Conservation (phyloP, 1,284 basidiomycete genomes). For the Somion occarium region DNA sequence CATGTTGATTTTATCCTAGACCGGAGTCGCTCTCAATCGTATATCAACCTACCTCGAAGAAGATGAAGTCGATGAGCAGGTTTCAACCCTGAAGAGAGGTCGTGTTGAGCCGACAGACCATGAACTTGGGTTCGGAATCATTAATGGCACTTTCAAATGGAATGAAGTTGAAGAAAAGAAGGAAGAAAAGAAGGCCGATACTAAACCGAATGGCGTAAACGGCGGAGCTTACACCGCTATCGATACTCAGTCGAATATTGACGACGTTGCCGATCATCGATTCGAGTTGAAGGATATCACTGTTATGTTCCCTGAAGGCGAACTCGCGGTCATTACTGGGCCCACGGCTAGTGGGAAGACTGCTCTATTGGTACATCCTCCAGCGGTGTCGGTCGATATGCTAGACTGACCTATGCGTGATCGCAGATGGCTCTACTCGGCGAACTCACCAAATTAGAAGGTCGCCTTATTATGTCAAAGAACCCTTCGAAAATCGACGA, state of each 20-base stretch:
- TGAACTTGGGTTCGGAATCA: conserved; percentile 49
- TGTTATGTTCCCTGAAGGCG: conserved; percentile 66
- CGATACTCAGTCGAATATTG: conserved; percentile 12
- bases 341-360: conserved; percentile 83
- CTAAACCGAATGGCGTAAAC: not conserved
- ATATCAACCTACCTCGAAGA: conserved; percentile 80
- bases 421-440: conserved; percentile 61
- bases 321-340: conserved; percentile 61
- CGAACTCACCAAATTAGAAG: conserved; percentile 53
- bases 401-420: not conserved
- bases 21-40: conserved; percentile 73
- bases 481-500: conserved; percentile 52
- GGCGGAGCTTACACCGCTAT: conserved; percentile 22
- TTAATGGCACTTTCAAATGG: conserved; percentile 68
- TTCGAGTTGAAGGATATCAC: conserved; percentile 67
- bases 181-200: conserved; percentile 19
- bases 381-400: conserved; percentile 11
- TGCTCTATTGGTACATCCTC: conserved; percentile 51
- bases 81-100: conserved; percentile 32
- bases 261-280: conserved; percentile 30
- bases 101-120: conserved; percentile 18
- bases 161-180: conserved; percentile 49
- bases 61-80: conserved; percentile 56
- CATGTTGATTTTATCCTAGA: conserved; percentile 32
- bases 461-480: conserved; percentile 61